Evolutionary conservation across 345 rosid species (phyloP).

Genomic region (Eucalyptus brandiana): DNA sequence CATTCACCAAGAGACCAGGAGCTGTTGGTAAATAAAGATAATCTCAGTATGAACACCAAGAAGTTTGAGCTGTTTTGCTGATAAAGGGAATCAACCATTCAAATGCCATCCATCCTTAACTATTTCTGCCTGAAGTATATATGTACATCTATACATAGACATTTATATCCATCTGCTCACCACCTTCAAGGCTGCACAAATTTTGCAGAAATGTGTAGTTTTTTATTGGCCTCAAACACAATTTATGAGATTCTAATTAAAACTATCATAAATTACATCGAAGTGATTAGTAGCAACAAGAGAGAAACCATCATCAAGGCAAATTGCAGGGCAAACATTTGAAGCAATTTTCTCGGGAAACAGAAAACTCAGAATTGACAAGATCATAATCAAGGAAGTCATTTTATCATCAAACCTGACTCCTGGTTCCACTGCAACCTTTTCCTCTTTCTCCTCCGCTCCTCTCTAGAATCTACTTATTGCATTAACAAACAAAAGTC

Average conservation of each 20-base stretch:
- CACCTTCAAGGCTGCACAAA: background rate
- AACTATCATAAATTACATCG: background rate
- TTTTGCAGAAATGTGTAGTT: background rate
- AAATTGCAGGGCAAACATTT: background rate
- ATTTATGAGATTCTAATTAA: background rate
- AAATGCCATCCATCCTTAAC: background rate
- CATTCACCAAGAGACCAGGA: background rate
- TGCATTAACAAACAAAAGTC: background rate
- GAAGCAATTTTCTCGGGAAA: background rate
- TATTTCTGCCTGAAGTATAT: background rate
- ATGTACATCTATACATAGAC: background rate
- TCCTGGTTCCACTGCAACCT: slow-evolving; percentile 31
- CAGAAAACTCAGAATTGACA: background rate
- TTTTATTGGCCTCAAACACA: background rate
- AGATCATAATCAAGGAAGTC: background rate
- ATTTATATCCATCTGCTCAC: background rate
- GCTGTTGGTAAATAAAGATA: background rate
- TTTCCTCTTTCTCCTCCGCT: slow-evolving; percentile 4
- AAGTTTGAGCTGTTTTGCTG: background rate
- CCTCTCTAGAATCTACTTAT: slow-evolving; percentile 13
- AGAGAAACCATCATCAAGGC: background rate
- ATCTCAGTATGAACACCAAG: background rate
- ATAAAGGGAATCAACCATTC: background rate
- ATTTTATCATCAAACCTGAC: slow-evolving; percentile 14
- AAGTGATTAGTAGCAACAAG: background rate